Evolutionary conservation across 2,329 filamentous ascomycete genomes (phyloP), one percentile per base, ranked within the genome.

Genomic region (Didymosphaeria variabile): DNA sequence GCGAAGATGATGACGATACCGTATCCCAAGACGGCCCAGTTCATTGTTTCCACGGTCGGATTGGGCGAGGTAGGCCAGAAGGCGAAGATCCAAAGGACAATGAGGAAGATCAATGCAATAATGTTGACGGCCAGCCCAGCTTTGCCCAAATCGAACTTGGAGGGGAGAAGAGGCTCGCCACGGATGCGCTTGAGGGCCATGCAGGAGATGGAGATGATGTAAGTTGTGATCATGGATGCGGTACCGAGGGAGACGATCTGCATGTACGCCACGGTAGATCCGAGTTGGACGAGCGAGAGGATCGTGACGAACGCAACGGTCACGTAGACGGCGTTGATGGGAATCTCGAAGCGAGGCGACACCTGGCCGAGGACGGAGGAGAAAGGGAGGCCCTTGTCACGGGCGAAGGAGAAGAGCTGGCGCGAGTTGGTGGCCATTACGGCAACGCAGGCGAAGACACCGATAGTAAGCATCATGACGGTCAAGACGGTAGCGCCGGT

Each of bases 201-300:
- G 64, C 82, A 84, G 17, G 71, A 72, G 55, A 84, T 83, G 3
- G 82, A 81, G 10, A 84, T 65, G 9, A 70, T 63, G 55, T 70
- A 70, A 0, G 65, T 62, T 9, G 65, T 59, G 17, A 69, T 42
- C 36, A 67, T 57, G 9, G 64, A 65, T 5, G 52, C 63, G 32
- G 60, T 57, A 12, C 61, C 62, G 12, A 70, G 58, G 6, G 67
- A 68, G 3, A 61, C 55, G 34, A 71, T 57, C 15, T 59, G 45
- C 40, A 59, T 69, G 60, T 67, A 66, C 10, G 69, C 69, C 3
- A 67, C 61, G 13, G 72, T 65, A 2, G 79, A 82, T 34, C 81
- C 82, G 59, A 85, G 77, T 64, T 83, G 83, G 72, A 85, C 82
- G 29, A 84, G 68, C 0, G 79, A 79, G 19, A 85, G 74, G 12